These are phyloP conservation scores for Trametes hirsuta DNA, from an alignment of 1,284 basidiomycete genomes.

Conservation along the genomic window DNA sequence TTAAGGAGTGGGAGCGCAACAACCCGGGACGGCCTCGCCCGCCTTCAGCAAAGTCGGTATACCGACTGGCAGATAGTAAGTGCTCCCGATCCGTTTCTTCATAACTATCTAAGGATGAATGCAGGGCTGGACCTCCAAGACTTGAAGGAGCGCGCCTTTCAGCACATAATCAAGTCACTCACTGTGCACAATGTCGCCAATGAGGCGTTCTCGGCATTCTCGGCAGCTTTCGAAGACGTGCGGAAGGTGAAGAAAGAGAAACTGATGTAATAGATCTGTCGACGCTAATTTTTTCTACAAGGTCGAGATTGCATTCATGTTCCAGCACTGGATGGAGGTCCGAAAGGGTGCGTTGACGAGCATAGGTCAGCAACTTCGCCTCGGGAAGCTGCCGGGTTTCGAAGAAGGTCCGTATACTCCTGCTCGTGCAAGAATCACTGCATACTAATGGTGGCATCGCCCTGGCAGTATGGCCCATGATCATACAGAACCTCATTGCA, in stretches of 20 bases:
- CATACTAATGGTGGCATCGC: background rate
- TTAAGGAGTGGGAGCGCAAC: constrained; percentile 60
- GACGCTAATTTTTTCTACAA: background rate
- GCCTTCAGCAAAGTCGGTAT: constrained; percentile 88
- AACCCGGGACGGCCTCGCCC: constrained; percentile 72
- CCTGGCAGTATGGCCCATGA: constrained; percentile 66
- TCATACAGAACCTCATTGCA: constrained; percentile 53
- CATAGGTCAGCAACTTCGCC: constrained; percentile 83
- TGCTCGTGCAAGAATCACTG: background rate
- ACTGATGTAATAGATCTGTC: background rate
- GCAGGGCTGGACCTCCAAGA: constrained; percentile 71
- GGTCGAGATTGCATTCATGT: constrained; percentile 79
- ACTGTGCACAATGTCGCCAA: constrained; percentile 82
- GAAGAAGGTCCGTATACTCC: constrained; percentile 60
- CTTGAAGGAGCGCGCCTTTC: constrained; percentile 69
- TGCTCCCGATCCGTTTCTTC: background rate
- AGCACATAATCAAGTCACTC: constrained; percentile 78
- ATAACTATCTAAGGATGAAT: background rate
- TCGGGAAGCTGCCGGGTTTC: constrained; percentile 82
- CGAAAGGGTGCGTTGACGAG: constrained; percentile 79
- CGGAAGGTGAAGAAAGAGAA: constrained; percentile 56
- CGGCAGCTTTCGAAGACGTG: constrained; percentile 82
- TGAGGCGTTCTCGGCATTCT: constrained; percentile 87
- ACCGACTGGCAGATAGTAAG: constrained; percentile 83
- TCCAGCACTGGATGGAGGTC: constrained; percentile 82